phyloP scores from a whole-genome alignment of 2,329 filamentous ascomycete species.

The Didymella segeticola region DNA sequence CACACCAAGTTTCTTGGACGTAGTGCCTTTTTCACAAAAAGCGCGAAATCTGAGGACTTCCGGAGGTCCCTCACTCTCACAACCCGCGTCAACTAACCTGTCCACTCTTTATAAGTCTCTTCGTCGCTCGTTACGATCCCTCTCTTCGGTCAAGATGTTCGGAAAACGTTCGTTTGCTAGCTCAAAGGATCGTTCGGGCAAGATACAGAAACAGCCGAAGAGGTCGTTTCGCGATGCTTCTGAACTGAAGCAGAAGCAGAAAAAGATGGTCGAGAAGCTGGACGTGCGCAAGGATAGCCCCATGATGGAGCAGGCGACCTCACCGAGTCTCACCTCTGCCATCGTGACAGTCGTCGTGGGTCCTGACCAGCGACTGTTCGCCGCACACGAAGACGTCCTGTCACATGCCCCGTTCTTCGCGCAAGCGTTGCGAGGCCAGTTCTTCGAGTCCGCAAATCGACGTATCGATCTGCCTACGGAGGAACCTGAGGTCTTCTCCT shows the following conservation, averaged over 20 bases:
- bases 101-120: conserved; percentile 58
- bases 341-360: conserved; percentile 90
- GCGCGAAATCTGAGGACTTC: conserved; percentile 56
- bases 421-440: conserved; percentile 72
- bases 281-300: conserved; percentile 67
- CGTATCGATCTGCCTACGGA: conserved; percentile 78
- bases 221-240: conserved; percentile 78
- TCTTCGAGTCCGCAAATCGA: conserved; percentile 73
- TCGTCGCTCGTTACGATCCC: conserved; percentile 48
- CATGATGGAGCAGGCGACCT: conserved; percentile 54
- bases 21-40: conserved; percentile 45
- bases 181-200: conserved; percentile 85
- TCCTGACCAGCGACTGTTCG: conserved; percentile 85
- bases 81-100: conserved; percentile 59
- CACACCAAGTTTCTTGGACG: conserved; percentile 49
- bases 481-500: conserved; percentile 92
- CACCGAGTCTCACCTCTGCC: conserved; percentile 66
- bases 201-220: conserved; percentile 79
- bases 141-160: conserved; percentile 73
- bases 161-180: conserved; percentile 79
- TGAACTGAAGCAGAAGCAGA: conserved; percentile 75
- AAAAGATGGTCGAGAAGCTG: conserved; percentile 73
- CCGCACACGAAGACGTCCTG: conserved; percentile 92
- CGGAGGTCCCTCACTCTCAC: conserved; percentile 60
- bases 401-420: conserved; percentile 85